These are phyloP conservation scores for Pluteus cervinus DNA, from an alignment of 768 basidiomycete species.

Conservation along the genomic window DNA sequence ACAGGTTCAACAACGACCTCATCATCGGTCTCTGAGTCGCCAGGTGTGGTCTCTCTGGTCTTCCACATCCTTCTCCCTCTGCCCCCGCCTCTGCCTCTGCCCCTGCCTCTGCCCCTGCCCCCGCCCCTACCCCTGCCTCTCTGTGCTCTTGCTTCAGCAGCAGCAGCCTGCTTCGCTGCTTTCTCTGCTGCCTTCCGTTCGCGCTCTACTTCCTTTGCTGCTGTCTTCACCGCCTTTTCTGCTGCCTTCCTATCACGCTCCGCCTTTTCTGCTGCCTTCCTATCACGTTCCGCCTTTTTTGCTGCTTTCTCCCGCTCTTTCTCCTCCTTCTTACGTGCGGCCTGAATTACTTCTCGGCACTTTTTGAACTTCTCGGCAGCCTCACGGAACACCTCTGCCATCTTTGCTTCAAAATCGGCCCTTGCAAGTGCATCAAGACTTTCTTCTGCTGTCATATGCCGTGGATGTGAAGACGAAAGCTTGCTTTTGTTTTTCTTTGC, in stretches of 20 bases:
- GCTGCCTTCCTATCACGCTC: slow-evolving; percentile 1
- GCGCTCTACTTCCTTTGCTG: slow-evolving; percentile 2
- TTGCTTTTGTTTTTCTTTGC: slow-evolving; percentile 10
- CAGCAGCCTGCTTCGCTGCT: not conserved
- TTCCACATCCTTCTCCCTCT: not conserved
- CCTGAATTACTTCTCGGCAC: slow-evolving; percentile 4
- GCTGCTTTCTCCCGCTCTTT: slow-evolving; percentile 3
- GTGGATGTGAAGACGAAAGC: slow-evolving; percentile 8
- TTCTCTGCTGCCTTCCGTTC: slow-evolving; percentile 4
- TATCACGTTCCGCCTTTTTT: not conserved
- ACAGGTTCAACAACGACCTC: too few relatives aligned
- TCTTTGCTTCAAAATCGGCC: slow-evolving; percentile 2
- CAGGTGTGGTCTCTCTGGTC: too few relatives aligned
- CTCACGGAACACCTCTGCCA: slow-evolving; percentile 6
- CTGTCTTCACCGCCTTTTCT: slow-evolving; percentile 4
- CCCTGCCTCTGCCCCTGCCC: not conserved
- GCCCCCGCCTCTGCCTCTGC: not conserved
- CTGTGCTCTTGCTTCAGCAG: not conserved
- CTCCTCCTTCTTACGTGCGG: slow-evolving; percentile 5
- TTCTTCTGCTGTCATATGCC: slow-evolving; percentile 17
- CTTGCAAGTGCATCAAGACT: slow-evolving; percentile 10
- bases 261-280: slow-evolving; percentile 3
- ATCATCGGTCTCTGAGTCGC: too few relatives aligned
- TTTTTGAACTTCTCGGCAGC: slow-evolving; percentile 6
- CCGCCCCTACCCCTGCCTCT: not conserved